Evolutionary conservation across 176 grass and related monocot species (phyloP), one percentile per base, ranked within the genome.

Genomic region (Olyra latifolia): DNA sequence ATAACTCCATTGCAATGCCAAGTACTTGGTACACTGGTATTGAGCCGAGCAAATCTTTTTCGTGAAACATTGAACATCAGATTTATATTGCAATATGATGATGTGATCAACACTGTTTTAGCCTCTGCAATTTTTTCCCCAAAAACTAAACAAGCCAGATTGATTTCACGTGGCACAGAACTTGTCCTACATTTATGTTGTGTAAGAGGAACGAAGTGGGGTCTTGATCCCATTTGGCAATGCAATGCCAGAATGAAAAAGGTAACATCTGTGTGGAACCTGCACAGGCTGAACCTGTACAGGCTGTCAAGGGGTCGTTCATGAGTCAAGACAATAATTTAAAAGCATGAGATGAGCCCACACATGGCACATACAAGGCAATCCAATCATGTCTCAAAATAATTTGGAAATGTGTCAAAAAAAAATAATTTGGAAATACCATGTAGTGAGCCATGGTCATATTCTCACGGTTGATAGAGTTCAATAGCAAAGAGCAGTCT

Each of bases 211-310:
- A 71, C 55, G 63, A 24, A 76, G 55, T 59, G 71, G 63, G 71
- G 63, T 45, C 24, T 69, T 62, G 76, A 20, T 74, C 66, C 30
- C 24, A 62, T 80, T 75, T 69, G 12, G 16, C 45, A 45, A 9
- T 80, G 54, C 32, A 14, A 70, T 75, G 43, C 62, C 44, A 61
- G 43, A 89, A 28, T 84, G 54, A 81, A 45, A 76, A 70, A 23
- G 62, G 42, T 32, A 63, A 16, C 55, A 76, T 69, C 9, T 55
- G 19, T 80, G 54, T 56, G 54, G 20, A 77, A 55, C 12, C 56
- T 56, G 46, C 85, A 56, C 71, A 48, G 48, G 23, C 5, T 74
- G 48, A n/a, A n/a, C n/a, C 56, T 56, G 46, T 89, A 56, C 71
- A 48, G 48, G 23, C 5, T 74, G 48, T 72, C 48, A 54, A 62